A percentile compares a stretch with the other conserved stretches of the same genome.
These are phyloP conservation scores for Xerocomus potaroensis DNA, from an alignment of 768 basidiomycete species.

Conservation along the genomic window DNA sequence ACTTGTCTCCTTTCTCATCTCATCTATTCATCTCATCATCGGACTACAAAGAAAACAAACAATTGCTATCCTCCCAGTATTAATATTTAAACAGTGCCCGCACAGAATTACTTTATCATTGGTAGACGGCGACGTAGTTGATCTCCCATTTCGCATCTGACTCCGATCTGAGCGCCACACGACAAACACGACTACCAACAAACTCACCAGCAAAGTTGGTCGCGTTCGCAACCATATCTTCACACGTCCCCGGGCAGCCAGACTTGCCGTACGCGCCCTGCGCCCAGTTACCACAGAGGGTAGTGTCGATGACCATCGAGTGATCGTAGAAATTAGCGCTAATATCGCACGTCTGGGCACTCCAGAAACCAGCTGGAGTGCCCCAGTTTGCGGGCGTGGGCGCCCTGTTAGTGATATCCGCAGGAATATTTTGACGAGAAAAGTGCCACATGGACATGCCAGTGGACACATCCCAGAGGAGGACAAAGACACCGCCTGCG, in stretches of 20 bases:
- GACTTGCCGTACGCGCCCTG: constrained; percentile 22
- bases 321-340: constrained; percentile 50
- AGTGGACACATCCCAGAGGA: constrained; percentile 43
- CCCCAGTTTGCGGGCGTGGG: constrained; percentile 53
- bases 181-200: too few relatives aligned
- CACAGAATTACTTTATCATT: constrained; percentile 7
- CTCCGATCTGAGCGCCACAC: constrained; percentile 3
- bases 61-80: too few relatives aligned
- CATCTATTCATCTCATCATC: too few relatives aligned
- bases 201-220: constrained; percentile 47
- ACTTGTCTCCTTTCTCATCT: constrained; percentile 26
- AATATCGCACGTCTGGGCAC: constrained; percentile 46
- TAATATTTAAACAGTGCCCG: neutral
- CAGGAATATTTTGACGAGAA: constrained; percentile 46
- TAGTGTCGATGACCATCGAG: constrained; percentile 39
- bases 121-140: constrained; percentile 54
- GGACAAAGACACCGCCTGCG: constrained; percentile 51
- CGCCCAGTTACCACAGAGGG: constrained; percentile 33
- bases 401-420: constrained; percentile 41
- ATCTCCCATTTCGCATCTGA: constrained; percentile 54
- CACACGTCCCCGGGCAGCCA: constrained; percentile 42
- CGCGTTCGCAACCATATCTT: constrained; percentile 48
- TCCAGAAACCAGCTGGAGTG: constrained; percentile 48
- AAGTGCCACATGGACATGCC: constrained; percentile 60
- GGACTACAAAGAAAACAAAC: too few relatives aligned